A percentile compares a stretch with the other conserved stretches of the same genome.
phyloP scores from a whole-genome alignment of 208 protist species.

The Leishmania guyanensis region DNA sequence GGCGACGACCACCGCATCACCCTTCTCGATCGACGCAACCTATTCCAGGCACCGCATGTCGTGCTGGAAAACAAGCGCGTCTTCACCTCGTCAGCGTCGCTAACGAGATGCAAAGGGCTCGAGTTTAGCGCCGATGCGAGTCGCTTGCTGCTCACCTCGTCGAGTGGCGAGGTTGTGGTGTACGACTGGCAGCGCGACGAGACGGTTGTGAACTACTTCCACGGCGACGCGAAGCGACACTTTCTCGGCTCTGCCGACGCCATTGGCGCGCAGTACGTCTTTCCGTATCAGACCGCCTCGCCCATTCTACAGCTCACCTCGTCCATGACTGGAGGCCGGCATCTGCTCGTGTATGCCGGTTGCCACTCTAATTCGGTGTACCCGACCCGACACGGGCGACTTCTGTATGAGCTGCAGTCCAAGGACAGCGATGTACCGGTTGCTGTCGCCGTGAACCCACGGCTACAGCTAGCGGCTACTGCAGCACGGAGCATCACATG shows the following conservation, averaged over 20 bases:
- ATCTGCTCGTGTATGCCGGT: constrained; percentile 76
- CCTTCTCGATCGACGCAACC: constrained; percentile 63
- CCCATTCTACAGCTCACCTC: constrained; percentile 62
- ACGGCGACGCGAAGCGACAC: constrained; percentile 54
- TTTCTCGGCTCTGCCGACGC: constrained; percentile 68
- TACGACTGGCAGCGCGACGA: constrained; percentile 37
- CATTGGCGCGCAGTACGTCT: constrained; percentile 62
- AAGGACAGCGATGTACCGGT: constrained; percentile 79
- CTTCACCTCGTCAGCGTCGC: constrained; percentile 39
- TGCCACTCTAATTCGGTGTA: not conserved
- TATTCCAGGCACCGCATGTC: constrained; percentile 43
- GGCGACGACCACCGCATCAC: constrained; percentile 63
- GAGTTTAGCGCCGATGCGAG: constrained; percentile 43
- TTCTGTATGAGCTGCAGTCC: constrained; percentile 71
- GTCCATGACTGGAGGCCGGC: constrained; percentile 58
- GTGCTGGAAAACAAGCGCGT: constrained; percentile 39
- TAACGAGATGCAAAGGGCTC: constrained; percentile 59
- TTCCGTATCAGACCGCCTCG: constrained; percentile 41
- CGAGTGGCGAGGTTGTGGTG: constrained; percentile 60
- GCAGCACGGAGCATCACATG: constrained; percentile 78
- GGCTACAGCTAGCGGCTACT: constrained; percentile 62
- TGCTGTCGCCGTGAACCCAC: constrained; percentile 65
- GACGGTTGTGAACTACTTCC: constrained; percentile 59
- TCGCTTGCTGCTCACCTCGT: constrained; percentile 65
- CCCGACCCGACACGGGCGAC: constrained; percentile 31